Percentiles rank a stretch among this genome's conserved stretches.
phyloP scores from a whole-genome alignment of 805 yeast genomes.

The Yarrowia deformans region DNA sequence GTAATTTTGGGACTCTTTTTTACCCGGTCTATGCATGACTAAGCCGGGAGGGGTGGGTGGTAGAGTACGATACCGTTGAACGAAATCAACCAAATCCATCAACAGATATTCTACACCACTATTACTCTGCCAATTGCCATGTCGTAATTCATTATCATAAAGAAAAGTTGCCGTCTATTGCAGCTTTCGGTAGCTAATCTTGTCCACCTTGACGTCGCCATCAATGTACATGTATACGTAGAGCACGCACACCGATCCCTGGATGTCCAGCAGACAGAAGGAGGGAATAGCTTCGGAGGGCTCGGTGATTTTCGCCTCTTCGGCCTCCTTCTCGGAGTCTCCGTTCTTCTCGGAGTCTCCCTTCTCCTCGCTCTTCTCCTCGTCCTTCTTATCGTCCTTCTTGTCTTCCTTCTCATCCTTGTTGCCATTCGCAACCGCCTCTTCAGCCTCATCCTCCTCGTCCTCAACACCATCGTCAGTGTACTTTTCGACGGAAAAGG shows the following conservation, averaged over 20 bases:
- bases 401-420: constrained; percentile 34
- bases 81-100: too few relatives aligned
- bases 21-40: constrained; percentile 5
- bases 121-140: too few relatives aligned
- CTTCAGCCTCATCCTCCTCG: constrained; percentile 44
- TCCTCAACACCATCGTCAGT: constrained; percentile 57
- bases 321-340: constrained; percentile 8
- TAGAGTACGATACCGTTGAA: too few relatives aligned
- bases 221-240: constrained; percentile 83
- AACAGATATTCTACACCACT: too few relatives aligned
- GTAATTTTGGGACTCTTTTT: constrained; percentile 18
- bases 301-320: constrained; percentile 39
- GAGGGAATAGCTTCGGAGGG: constrained; percentile 67
- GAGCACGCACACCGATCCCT: constrained; percentile 75
- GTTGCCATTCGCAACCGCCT: constrained; percentile 33
- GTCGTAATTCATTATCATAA: constrained; percentile 36
- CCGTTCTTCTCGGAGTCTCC: constrained; percentile 3
- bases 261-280: constrained; percentile 87
- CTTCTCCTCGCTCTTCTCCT: background rate
- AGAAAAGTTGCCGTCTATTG: background rate
- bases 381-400: constrained; percentile 3
- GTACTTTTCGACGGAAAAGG: constrained; percentile 55
- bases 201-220: constrained; percentile 90
- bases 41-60: too few relatives aligned
- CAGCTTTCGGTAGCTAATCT: constrained; percentile 65